Evolutionary conservation across 73 alveolate species (phyloP), one percentile per base, ranked within the genome.

Genomic region (Effrenium voratum): DNA sequence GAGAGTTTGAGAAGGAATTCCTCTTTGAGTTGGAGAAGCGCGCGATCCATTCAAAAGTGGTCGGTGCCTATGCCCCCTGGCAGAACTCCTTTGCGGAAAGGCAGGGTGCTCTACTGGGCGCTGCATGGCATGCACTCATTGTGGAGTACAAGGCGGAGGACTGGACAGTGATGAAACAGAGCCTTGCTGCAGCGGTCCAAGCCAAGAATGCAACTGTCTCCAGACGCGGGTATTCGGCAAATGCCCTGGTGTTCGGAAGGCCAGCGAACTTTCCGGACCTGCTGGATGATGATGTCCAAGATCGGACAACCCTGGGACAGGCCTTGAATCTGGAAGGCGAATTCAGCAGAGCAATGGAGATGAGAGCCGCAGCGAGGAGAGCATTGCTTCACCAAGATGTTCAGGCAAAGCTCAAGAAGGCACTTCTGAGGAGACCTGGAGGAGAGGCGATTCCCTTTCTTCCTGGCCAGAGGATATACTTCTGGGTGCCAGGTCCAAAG

Each of bases 91-190:
- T 77, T 19, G 38, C 55, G 24, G 87, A 77, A 40, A 41, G 87
- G 41, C 87, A 77, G 3, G 87, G 87, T 5, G 87, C 87, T 8
- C 41, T 77, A 6, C 59, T 77, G 40, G 81, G 81, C 46, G 81
- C 38, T 3, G 81, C 81, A 2, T 70, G 81, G 32, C 0, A 24
- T 1, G 81, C 81, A 8, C 47, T 46, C 5, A 30, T 70, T 0
- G 49, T 34, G 2, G 47, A 44, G 2, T 44, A 70, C 1, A 32
- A 70, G 30, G 45, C 81, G 8, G 81, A 70, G 28, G 81, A 46
- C 6, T 30, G 81, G 5, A 2, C 1, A 30, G 81, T 46, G 47
- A 70, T 77, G 87, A 77, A 77, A 38, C 24, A 3, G 40, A 40
- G 60, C 2, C 41, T 77, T 1, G 55, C 87, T 6, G 38, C 55